These are phyloP conservation scores for Eudorina sp. DNA, from an alignment of 139 green algal species.

Conservation along the genomic window DNA sequence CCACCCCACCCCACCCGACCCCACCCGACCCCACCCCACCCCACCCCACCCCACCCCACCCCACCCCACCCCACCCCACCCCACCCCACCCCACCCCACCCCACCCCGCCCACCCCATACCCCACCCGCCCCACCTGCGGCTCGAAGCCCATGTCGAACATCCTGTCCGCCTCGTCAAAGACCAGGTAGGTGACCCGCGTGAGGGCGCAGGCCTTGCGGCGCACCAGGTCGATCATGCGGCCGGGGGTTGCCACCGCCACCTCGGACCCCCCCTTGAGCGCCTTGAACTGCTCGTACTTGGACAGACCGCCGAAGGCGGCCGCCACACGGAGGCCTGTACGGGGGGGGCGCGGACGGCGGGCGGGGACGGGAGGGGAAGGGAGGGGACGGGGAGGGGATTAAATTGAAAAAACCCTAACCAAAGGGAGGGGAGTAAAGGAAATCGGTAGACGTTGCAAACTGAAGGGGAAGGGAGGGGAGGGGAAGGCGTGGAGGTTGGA, in stretches of 20 bases:
- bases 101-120: too few species aligned
- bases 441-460: too few species aligned
- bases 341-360: too few species aligned
- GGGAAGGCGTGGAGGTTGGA: neutral
- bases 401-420: too few species aligned
- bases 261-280: slow-evolving; percentile 83
- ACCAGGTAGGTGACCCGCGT: slow-evolving; percentile 88
- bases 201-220: slow-evolving; percentile 77
- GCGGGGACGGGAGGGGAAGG: neutral
- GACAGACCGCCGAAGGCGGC: slow-evolving; percentile 92
- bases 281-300: slow-evolving; percentile 96
- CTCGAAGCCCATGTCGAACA: slow-evolving; percentile 98
- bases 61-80: neutral
- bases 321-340: slow-evolving; percentile 72
- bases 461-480: neutral
- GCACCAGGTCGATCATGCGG: slow-evolving; percentile 88
- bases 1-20: neutral
- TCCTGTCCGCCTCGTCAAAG: slow-evolving; percentile 95
- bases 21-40: neutral
- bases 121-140: slow-evolving; percentile 71
- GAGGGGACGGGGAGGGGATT: neutral
- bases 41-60: neutral
- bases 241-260: slow-evolving; percentile 90
- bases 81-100: neutral
- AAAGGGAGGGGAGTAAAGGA: too few species aligned